A percentile compares a stretch with the other conserved stretches of the same genome.
phyloP scores from a whole-genome alignment of 371 early-diverging fungal species.

The Vairimorpha apis region DNA sequence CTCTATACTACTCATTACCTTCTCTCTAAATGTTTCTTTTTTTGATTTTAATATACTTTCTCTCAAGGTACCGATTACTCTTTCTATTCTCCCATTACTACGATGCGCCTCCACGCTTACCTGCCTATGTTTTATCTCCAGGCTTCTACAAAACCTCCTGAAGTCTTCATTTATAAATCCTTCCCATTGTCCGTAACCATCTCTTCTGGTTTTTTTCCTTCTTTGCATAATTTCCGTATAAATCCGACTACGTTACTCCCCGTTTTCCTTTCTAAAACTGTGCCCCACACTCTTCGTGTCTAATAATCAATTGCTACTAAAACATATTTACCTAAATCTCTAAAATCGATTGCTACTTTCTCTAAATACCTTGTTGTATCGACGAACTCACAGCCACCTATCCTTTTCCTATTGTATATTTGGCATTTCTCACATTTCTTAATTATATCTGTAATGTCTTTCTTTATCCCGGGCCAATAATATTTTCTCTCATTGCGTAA shows the following conservation, averaged over 20 bases:
- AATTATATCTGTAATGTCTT: background rate
- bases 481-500: conserved; percentile 9
- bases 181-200: conserved; percentile 42
- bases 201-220: background rate
- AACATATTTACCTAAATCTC: background rate
- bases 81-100: conserved; percentile 34
- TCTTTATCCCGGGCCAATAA: conserved; percentile 29
- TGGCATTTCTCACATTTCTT: conserved; percentile 26
- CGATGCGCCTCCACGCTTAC: conserved; percentile 17
- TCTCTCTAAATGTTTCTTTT: background rate
- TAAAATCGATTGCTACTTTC: background rate
- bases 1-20: too few species aligned
- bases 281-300: conserved; percentile 14
- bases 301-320: conserved; percentile 14
- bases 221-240: background rate
- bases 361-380: background rate
- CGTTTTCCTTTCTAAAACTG: conserved; percentile 6
- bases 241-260: background rate
- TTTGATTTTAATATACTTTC: conserved; percentile 15
- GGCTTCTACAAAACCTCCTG: background rate
- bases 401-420: conserved; percentile 19
- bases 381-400: background rate
- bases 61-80: conserved; percentile 29
- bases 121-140: background rate
- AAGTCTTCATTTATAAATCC: conserved; percentile 10